These are phyloP conservation scores for Penicillium maclennaniae DNA, from an alignment of 495 filamentous ascomycete species.

Conservation along the genomic window DNA sequence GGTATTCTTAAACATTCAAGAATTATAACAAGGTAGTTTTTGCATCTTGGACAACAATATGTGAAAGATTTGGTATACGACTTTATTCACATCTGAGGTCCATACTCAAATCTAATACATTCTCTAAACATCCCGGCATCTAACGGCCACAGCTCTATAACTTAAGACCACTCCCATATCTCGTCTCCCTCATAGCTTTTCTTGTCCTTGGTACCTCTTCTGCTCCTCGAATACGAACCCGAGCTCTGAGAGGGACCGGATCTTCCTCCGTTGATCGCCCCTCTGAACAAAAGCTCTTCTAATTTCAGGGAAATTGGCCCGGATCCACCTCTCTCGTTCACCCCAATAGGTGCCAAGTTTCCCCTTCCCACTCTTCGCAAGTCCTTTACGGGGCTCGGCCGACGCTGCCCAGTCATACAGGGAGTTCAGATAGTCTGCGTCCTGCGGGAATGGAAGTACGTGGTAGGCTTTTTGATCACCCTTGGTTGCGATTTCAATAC, in stretches of 20 bases:
- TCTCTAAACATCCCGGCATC: neutral
- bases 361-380: conserved; percentile 48
- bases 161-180: neutral
- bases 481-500: conserved; percentile 28
- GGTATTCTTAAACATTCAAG: too few species aligned
- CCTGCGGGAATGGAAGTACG: conserved; percentile 64
- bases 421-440: conserved; percentile 74
- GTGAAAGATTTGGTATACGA: too few species aligned
- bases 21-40: too few species aligned
- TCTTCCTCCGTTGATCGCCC: conserved; percentile 38
- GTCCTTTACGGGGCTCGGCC: conserved; percentile 37
- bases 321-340: conserved; percentile 60
- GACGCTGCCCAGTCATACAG: conserved; percentile 56
- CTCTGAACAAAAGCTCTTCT: conserved; percentile 50
- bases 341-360: conserved; percentile 68
- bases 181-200: neutral
- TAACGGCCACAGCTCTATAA: neutral
- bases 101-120: neutral
- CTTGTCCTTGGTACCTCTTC: conserved; percentile 8
- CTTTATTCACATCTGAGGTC: neutral
- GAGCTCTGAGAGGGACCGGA: conserved; percentile 53
- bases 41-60: too few species aligned
- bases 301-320: conserved; percentile 52
- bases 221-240: conserved; percentile 55
- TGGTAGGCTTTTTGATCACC: conserved; percentile 58